Base-by-base conservation (phyloP, 352 stramenopile genomes). In the Globisporangium canariense region DNA sequence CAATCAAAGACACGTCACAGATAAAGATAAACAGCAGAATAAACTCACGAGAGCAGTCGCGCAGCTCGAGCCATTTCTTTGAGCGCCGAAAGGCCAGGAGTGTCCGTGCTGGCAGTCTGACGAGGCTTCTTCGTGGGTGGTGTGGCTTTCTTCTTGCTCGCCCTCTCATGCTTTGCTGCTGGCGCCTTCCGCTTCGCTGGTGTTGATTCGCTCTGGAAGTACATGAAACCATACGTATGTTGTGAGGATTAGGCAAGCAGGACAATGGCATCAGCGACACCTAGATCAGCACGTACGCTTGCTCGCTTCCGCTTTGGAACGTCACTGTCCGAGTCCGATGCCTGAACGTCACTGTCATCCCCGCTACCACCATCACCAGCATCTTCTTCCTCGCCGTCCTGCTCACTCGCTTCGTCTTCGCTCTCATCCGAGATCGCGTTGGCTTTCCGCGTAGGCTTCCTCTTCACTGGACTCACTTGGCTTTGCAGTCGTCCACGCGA, bases 21-120 rank as follows among this genome's bases (percentile, higher is more conserved):
- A 30, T 16, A 30, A 1, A 28, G 1, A 28, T 28, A 28, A 64
- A 11, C n/a, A 5, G 10, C 13, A 22, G 8, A 16, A n/a, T 32
- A 9, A 8, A 74, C 83, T 45, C 69, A 95, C 86, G 78, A 86
- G 10, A 93, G 64, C 41, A 91, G 55, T 1, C 86, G 79, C 28
- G 84, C 83, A 4, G 79, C 85, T 3, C 81, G 80, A 7, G 81
- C 84, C 11, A 95, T 54, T 60, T 90, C 78, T 52, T 93, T 95
- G 16, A 95, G 74, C 11, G 77, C 62, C 11, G 73, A 66, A 25
- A 93, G 54, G 4, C 86, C 84, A 0, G 74, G 65, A 6, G 84
- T 70, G 18, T 91, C 78, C 2, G 45, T n/a, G 13, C 60, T 36
- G 47, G 22, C 47, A 18, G 10, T 62, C 58, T 69, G 50, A 3